Evolutionary conservation across 2,329 filamentous ascomycete species (phyloP), one percentile per base, ranked within the genome.

Genomic region (Cryoendolithus antarcticus): DNA sequence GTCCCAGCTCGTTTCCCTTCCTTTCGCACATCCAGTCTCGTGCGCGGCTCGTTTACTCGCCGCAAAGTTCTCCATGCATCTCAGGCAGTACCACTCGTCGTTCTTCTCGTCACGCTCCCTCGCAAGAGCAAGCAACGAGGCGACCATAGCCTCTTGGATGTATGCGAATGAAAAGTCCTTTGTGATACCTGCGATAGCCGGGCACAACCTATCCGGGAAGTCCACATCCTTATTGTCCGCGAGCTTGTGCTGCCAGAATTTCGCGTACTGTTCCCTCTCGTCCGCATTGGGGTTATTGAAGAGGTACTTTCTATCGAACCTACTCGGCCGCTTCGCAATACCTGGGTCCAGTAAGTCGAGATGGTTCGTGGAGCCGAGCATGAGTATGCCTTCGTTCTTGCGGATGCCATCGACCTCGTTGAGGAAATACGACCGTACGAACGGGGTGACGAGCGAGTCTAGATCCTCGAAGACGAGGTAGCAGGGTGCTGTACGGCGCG

Each of bases 401-500:
- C 74, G 73, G 6, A 84, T 66, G 0, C 79, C 80, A 46, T 84
- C 79, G 9, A 82, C 70, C 57, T 83, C 77, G 54, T 83, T 83
- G 41, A 83, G 66, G 59, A 84, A 83, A 61, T 81, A 83, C 40
- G 69, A 74, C 12, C 79, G 65, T 8, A 77, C 73, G 2, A 53
- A 46, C 33, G 75, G 69, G 10, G 66, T 69, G 31, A 84, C 71
- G 30, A 83, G 69, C 4, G 73, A 77, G 53, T 84, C 80, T 2
- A 84, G 67, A 46, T 84, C 80, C 54, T 84, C 80, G 40, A 83
- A 76, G 30, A 84, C 73, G 4, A 84, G 67, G 47, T 81, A 74
- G 58, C 78, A 83, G 0, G 80, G 80, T 0, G 79, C 71, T 44
- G 72, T 67, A 45, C 70, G 62, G 11, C 80, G 64, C 1, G 80